These are phyloP conservation scores for Trametes sanguinea DNA, from an alignment of 768 basidiomycete species.

Conservation along the genomic window DNA sequence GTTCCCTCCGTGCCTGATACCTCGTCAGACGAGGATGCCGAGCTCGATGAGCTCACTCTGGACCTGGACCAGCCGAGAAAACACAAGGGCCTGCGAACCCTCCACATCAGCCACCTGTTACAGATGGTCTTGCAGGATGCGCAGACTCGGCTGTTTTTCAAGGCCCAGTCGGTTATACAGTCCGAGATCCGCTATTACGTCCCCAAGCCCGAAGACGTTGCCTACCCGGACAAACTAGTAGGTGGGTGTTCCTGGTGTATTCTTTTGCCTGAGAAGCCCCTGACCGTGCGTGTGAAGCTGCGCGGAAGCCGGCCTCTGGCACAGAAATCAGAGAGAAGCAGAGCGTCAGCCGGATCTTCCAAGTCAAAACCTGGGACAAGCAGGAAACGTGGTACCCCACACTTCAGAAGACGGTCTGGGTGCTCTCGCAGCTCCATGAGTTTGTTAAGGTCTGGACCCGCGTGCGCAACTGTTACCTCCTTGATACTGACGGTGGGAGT, in stretches of 20 bases:
- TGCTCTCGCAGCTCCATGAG: slow-evolving; percentile 84
- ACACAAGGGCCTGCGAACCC: slow-evolving; percentile 47
- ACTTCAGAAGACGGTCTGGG: slow-evolving; percentile 85
- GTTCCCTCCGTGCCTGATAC: slow-evolving; percentile 46
- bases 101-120: slow-evolving; percentile 81
- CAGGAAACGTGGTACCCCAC: slow-evolving; percentile 94
- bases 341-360: slow-evolving; percentile 68
- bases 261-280: slow-evolving; percentile 9
- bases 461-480: neutral
- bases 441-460: slow-evolving; percentile 77
- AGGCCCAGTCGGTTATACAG: slow-evolving; percentile 90
- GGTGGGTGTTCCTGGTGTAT: slow-evolving; percentile 44
- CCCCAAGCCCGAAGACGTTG: slow-evolving; percentile 76
- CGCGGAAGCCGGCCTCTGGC: slow-evolving; percentile 45
- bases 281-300: slow-evolving; percentile 37
- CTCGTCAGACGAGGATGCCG: slow-evolving; percentile 36
- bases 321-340: slow-evolving; percentile 65
- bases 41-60: slow-evolving; percentile 41
- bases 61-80: slow-evolving; percentile 39
- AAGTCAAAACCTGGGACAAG: slow-evolving; percentile 66
- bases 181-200: slow-evolving; percentile 84
- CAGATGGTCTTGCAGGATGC: slow-evolving; percentile 94
- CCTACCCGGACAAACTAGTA: slow-evolving; percentile 82
- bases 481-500: slow-evolving; percentile 4
- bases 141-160: slow-evolving; percentile 93